A percentile compares a stretch with the other conserved stretches of the same genome.
phyloP scores from a whole-genome alignment of 2,329 filamentous ascomycete species.

The Dothistroma septosporum region DNA sequence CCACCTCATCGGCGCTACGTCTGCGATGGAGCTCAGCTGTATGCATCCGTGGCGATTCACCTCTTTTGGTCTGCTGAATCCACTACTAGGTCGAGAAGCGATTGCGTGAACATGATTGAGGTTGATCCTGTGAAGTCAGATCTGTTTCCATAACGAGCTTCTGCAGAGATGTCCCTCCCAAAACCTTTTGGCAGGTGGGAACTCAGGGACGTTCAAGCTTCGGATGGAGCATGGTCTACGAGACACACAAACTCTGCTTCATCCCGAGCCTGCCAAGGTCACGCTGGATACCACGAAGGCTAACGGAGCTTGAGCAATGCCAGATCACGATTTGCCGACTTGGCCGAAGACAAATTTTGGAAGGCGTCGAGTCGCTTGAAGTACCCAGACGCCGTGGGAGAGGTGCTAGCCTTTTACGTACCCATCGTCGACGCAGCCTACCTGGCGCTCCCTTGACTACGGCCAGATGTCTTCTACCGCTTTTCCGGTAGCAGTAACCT shows the following conservation, averaged over 20 bases:
- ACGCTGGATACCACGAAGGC: slow-evolving; percentile 1
- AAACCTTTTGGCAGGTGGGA: slow-evolving; percentile 1
- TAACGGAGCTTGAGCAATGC: slow-evolving; percentile 1
- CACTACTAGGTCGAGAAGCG: slow-evolving; percentile 63
- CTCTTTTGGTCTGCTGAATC: slow-evolving; percentile 63
- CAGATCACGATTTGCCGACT: background rate
- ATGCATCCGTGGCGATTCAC: slow-evolving; percentile 9
- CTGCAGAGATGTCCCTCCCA: background rate
- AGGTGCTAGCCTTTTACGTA: background rate
- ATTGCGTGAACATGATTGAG: slow-evolving; percentile 37
- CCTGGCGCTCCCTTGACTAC: background rate
- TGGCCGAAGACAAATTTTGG: background rate
- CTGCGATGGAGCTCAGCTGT: slow-evolving; percentile 29
- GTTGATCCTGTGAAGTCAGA: background rate
- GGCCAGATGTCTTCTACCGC: background rate
- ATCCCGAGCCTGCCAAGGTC: slow-evolving; percentile 1
- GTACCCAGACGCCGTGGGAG: background rate
- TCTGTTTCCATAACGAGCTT: background rate
- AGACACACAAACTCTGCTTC: background rate
- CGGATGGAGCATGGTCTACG: slow-evolving; percentile 2
- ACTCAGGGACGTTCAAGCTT: background rate
- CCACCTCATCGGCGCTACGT: slow-evolving; percentile 80
- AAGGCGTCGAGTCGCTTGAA: background rate
- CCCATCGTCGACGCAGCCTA: background rate
- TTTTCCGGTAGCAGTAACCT: background rate